Evolutionary conservation across 306 rosid species (phyloP), one percentile per base, ranked within the genome.

Genomic region (Cicer bijugum): DNA sequence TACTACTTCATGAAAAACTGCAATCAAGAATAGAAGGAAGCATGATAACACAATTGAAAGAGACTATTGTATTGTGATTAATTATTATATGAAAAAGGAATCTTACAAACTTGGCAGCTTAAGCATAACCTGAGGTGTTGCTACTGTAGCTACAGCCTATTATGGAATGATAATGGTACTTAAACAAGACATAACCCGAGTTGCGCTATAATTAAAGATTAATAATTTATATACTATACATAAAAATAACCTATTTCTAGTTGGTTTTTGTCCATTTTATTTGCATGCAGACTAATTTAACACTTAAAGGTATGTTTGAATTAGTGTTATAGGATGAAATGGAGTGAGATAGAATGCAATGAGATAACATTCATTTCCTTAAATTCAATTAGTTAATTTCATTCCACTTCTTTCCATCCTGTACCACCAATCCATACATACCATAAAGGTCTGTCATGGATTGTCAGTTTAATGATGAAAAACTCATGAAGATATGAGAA

Each of bases 271-370:
- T 12, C 70, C 70, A 62, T 23, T 9, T 35, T 10, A 56, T 50
- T 48, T 58, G 64, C 4, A 1, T 50, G 75, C 8, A 40, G n/a
- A 63, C 58, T 7, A n/a, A 46, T 47, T 83, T 44, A 71, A 83
- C 23, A 50, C 46, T 50, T 75, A 39, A 76, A 76, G 59, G 43
- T 45, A 28, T 28, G 33, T 28, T 28, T 28, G 33, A 28, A 28
- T 28, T 28, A 28, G 33, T 28, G 33, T 28, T 28, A 3, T 28
- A 28, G 33, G 33, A 28, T 28, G 33, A 28, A 28, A 28, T 28
- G 33, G 33, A 28, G 33, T 28, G 33, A 28, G 33, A 28, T 28
- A 4, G 5, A 28, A 28, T 28, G 33, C 28, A 28, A 28, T 28
- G 33, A 28, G 33, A 28, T 28, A 28, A 3, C 33, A 28, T 28